Conservation (phyloP, 2,329 filamentous ascomycete genomes). For the Kalaharituber pfeilii region DNA sequence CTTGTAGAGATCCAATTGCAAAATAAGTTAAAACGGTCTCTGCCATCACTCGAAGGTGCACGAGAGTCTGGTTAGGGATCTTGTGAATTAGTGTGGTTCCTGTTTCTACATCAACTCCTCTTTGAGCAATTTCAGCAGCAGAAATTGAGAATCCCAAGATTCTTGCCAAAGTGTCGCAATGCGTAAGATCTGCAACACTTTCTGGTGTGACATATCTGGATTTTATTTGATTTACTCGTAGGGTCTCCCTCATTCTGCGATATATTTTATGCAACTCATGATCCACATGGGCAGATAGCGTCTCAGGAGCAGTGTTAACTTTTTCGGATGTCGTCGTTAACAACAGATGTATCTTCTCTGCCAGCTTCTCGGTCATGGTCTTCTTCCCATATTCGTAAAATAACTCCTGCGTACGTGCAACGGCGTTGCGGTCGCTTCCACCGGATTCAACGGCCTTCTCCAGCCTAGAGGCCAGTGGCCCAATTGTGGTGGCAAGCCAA, state of each 20-base stretch:
- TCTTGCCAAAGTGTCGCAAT: slow-evolving; percentile 42
- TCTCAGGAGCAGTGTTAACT: background rate
- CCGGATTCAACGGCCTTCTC: slow-evolving; percentile 31
- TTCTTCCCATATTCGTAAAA: slow-evolving; percentile 36
- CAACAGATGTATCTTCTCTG: slow-evolving; percentile 27
- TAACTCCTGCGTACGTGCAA: slow-evolving; percentile 31
- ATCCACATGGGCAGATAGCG: slow-evolving; percentile 18
- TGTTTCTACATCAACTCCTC: slow-evolving; percentile 57
- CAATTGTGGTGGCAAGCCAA: slow-evolving; percentile 48
- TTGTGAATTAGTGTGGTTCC: slow-evolving; percentile 64
- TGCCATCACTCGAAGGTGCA: slow-evolving; percentile 70
- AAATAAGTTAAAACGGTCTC: slow-evolving; percentile 80
- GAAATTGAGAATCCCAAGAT: slow-evolving; percentile 72
- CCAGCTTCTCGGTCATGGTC: slow-evolving; percentile 35
- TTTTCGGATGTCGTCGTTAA: slow-evolving; percentile 20
- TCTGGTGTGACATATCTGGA: slow-evolving; percentile 31
- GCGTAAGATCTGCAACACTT: slow-evolving; percentile 12
- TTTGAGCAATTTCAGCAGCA: slow-evolving; percentile 77
- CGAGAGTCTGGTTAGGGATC: slow-evolving; percentile 66
- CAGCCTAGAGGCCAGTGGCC: slow-evolving; percentile 32
- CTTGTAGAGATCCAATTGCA: slow-evolving; percentile 52
- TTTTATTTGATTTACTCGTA: slow-evolving; percentile 24
- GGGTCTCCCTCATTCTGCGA: slow-evolving; percentile 38
- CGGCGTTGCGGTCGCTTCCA: slow-evolving; percentile 21
- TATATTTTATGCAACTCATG: slow-evolving; percentile 44